Conservation (phyloP, 768 basidiomycete genomes). For the Auricularia sp. region DNA sequence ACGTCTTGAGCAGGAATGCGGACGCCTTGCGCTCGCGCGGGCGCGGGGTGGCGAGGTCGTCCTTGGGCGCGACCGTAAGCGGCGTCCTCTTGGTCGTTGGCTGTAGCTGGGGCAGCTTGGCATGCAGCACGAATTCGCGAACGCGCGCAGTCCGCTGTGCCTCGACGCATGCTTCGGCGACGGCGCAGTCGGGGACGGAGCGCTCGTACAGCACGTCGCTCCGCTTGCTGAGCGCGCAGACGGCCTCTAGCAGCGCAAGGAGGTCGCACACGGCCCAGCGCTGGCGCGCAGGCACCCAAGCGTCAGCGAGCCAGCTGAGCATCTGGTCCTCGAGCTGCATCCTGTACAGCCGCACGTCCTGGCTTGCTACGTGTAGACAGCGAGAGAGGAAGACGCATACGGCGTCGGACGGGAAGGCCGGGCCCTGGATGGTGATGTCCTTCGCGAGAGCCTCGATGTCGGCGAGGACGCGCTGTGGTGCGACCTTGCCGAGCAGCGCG, state of each 20-base stretch:
- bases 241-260: conserved; percentile 48
- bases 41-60: conserved; percentile 25
- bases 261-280: conserved; percentile 32
- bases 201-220: conserved; percentile 36
- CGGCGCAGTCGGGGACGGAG: conserved; percentile 58
- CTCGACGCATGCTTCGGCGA: conserved; percentile 51
- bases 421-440: conserved; percentile 86
- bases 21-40: conserved; percentile 55
- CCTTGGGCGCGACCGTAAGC: neutral
- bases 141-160: conserved; percentile 49
- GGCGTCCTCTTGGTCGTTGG: conserved; percentile 7
- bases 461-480: conserved; percentile 34
- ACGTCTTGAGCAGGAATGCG: conserved; percentile 47
- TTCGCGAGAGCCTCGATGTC: conserved; percentile 75
- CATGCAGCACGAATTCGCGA: conserved; percentile 58
- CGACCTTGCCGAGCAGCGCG: conserved; percentile 30
- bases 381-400: conserved; percentile 74
- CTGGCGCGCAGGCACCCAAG: conserved; percentile 41
- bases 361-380: conserved; percentile 59
- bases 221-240: conserved; percentile 44
- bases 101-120: conserved; percentile 41
- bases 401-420: conserved; percentile 76
- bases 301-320: conserved; percentile 66
- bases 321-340: conserved; percentile 84
- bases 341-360: conserved; percentile 74